A percentile compares a stretch with the other conserved stretches of the same genome.
phyloP scores from a whole-genome alignment of 805 yeast genomes.

The Candida vartiovaarae region DNA sequence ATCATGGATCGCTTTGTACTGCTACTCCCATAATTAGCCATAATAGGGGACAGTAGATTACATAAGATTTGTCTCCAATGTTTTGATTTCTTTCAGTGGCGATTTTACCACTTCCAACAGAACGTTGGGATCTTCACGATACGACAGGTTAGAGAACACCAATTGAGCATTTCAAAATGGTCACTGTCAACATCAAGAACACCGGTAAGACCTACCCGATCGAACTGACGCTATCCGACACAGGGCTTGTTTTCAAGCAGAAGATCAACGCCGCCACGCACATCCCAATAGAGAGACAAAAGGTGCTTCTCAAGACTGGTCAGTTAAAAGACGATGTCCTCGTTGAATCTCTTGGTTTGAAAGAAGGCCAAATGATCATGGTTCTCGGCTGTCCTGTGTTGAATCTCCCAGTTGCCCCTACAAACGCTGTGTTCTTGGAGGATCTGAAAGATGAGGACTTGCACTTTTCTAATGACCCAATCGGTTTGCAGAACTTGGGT shows the following conservation, averaged over 20 bases:
- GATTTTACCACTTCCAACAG: background rate
- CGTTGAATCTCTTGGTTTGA: constrained; percentile 42
- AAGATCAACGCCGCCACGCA: constrained; percentile 68
- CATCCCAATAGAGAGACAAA: constrained; percentile 86
- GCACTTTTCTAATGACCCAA: constrained; percentile 46
- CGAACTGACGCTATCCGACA: constrained; percentile 21
- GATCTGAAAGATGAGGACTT: constrained; percentile 47
- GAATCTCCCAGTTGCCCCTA: constrained; percentile 47
- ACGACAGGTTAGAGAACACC: too few relatives aligned
- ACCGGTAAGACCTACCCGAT: constrained; percentile 60
- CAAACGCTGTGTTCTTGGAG: constrained; percentile 51
- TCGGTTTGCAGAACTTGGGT: constrained; percentile 90
- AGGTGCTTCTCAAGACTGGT: constrained; percentile 84
- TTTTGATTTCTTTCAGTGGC: background rate
- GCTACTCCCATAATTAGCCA: too few relatives aligned
- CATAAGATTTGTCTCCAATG: background rate
- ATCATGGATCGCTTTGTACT: too few relatives aligned
- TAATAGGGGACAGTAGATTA: too few relatives aligned
- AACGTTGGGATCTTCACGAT: too few relatives aligned
- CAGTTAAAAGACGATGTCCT: constrained; percentile 61
- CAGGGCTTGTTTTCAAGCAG: constrained; percentile 52
- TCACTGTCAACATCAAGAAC: constrained; percentile 44
- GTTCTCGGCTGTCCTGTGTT: constrained; percentile 87
- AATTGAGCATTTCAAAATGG: background rate
- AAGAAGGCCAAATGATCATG: constrained; percentile 67